A percentile compares a stretch with the other conserved stretches of the same genome.
Conservation (phyloP, 1,139 yeast genomes). For the Diutina rugosa region DNA sequence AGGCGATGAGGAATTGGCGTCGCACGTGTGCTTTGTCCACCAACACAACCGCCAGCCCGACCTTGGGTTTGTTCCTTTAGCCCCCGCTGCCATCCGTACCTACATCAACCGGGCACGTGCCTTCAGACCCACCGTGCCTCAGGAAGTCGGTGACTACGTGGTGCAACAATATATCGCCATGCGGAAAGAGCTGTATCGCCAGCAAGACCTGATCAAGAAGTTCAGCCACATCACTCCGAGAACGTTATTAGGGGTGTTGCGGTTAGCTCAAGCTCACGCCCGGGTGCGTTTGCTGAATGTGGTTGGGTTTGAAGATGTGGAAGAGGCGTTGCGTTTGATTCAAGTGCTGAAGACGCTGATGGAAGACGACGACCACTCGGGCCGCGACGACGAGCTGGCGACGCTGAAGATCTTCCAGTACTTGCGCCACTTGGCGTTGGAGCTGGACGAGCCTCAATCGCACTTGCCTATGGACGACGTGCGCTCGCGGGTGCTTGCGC, state of each 20-base stretch:
- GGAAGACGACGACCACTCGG: constrained; percentile 35
- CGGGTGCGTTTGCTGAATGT: constrained; percentile 67
- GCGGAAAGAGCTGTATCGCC: constrained; percentile 80
- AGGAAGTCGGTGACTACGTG: constrained; percentile 77
- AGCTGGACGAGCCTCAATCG: constrained; percentile 9
- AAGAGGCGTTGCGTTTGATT: constrained; percentile 82
- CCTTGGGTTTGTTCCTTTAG: constrained; percentile 63
- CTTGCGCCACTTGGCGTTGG: constrained; percentile 34
- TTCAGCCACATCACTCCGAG: constrained; percentile 93
- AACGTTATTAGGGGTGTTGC: constrained; percentile 78
- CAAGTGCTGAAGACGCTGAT: constrained; percentile 81
- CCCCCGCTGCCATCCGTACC: constrained; percentile 72
- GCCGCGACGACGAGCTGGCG: constrained; percentile 37
- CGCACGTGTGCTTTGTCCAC: constrained; percentile 91
- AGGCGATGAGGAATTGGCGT: constrained; percentile 74
- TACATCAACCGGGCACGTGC: constrained; percentile 80
- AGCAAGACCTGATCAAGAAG: constrained; percentile 66
- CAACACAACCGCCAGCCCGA: constrained; percentile 85
- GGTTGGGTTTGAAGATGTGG: constrained; percentile 76
- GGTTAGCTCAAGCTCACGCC: constrained; percentile 92
- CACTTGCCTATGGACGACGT: constrained; percentile 44
- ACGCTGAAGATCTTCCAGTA: constrained; percentile 42
- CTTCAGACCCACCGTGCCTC: constrained; percentile 78
- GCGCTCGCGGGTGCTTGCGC: constrained; percentile 59
- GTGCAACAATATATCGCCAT: constrained; percentile 79